Percentiles rank a stretch among this genome's conserved stretches.
phyloP scores from a whole-genome alignment of 345 rosid species.

The Odontarrhena argentea region DNA sequence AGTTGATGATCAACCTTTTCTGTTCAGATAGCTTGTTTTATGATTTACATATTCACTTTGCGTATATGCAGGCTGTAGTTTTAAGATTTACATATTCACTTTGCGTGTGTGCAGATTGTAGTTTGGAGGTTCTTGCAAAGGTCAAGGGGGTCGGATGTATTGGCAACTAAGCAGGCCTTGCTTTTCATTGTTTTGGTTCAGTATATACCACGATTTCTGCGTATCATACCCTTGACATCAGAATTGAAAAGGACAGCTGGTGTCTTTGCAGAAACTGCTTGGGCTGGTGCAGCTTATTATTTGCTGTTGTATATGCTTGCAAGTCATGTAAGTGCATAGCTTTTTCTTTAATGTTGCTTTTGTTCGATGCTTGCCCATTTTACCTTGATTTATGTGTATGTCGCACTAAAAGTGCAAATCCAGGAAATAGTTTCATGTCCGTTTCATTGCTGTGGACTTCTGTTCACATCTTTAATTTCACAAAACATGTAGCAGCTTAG shows the following conservation, averaged over 20 bases:
- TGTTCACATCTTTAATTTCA: background rate
- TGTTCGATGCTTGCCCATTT: background rate
- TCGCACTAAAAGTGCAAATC: background rate
- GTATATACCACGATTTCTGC: slow-evolving; percentile 69
- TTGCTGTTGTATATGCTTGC: slow-evolving; percentile 89
- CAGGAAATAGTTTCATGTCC: background rate
- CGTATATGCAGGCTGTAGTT: slow-evolving; percentile 69
- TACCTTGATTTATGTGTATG: slow-evolving; percentile 2
- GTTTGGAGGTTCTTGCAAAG: slow-evolving; percentile 82
- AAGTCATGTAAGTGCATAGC: slow-evolving; percentile 75
- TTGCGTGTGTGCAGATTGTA: slow-evolving; percentile 61
- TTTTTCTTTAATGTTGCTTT: background rate
- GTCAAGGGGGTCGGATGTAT: slow-evolving; percentile 76
- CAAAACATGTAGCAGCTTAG: background rate
- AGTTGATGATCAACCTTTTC: slow-evolving; percentile 1
- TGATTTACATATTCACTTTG: slow-evolving; percentile 28
- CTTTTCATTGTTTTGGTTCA: slow-evolving; percentile 71
- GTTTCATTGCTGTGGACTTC: background rate
- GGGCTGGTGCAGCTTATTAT: slow-evolving; percentile 96
- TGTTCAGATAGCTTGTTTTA: background rate
- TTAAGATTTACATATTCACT: slow-evolving; percentile 22
- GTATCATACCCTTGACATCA: slow-evolving; percentile 68
- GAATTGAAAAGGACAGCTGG: slow-evolving; percentile 92
- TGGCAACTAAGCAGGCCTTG: slow-evolving; percentile 75
- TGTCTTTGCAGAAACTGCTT: slow-evolving; percentile 91